Base-by-base conservation (phyloP, 129 eudicot species). In the Heracleum sosnowskyi region DNA sequence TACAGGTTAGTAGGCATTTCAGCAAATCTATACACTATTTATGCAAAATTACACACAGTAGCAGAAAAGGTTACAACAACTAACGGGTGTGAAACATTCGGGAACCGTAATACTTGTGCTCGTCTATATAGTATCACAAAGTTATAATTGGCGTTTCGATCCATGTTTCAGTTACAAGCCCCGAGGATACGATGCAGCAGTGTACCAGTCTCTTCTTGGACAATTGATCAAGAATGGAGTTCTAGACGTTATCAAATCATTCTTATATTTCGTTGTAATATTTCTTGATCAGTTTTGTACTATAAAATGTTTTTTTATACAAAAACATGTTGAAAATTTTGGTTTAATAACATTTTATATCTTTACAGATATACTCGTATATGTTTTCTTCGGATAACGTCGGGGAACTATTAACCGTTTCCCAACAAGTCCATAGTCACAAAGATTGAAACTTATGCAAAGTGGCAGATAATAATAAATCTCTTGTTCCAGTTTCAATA, bases 111-210 rank as follows among this genome's bases (percentile, higher is more conserved):
- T 35, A 9, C 4, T 45, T 79, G 28, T 28, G 28, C 22, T 17
- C 6, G 24, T 49, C 6, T 4, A 53, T 22, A 22, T 8, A 55
- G 9, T 24, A 24, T 55, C 64, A 60, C 68, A 60, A 26, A 60
- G 66, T 57, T n/a, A n/a, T 26, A 60, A 60, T 60, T 3, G 68
- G 42, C n/a, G 79, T 78, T 81, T 31, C 4, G 10, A 60, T n/a
- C 33, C 28, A 53, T 18, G 20, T 83, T 33, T 53, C 92, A 95
- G 99, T 95, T 83, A 88, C 91, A 12, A 95, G 97, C 90, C 99
- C 97, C 4, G 95, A 90, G 16, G 99, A 95, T 85, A 95, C 96
- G 36, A 68, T 78, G 29, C 76, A 74, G 78, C 99, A 91, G 69
- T 92, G 97, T 78, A 80, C 91, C 57, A 83, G 82, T 73, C 84